Base-by-base conservation (phyloP, 768 basidiomycete genomes). In the Auricularia cornea region DNA sequence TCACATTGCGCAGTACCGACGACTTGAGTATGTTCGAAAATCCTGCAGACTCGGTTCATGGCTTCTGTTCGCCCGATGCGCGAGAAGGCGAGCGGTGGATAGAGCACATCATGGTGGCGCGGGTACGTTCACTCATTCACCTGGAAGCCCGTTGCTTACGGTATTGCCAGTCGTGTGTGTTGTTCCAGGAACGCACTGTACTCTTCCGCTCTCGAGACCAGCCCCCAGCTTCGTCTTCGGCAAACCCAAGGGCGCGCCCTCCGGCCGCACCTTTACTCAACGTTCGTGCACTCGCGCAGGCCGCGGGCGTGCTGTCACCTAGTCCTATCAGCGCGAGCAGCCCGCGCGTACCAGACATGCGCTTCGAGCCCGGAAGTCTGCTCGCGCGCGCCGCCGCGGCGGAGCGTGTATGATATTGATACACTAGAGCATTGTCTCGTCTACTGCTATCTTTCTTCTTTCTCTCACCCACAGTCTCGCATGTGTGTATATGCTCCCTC, bases 1-100 rank as follows among this genome's bases (percentile, higher is more conserved):
- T 98, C 70, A 86, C 91, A 38, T 76, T 95, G 69, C 95, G 95
- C 74, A 92, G 92, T 3, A 89, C 90, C 12, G 93, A 95, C 70
- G 91, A 88, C 69, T 77, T 90, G 29, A 84, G 89, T 1, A 81
- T 89, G 69, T 98, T 98, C 69, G 94, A 97, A 76, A 86, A 92
- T 72, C 84, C 84, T 3, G 81, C 86, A 32, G 94, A 98, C 69
- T 98, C 95, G 75, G 72, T 93, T 62, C 94, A 97, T 70, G 78
- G 88, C 59, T 94, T 98, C 71, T 57, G 54, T 29, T 87, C 87
- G 31, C 90, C 90, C 66, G 82, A 85, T 51, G 83, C 86, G 68
- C 82, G 78, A 41, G 90, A 92, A 59, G 90, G 90, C 41, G 80
- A 82, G 66, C 76, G 77, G 38, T 95, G 93, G 93, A 78, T 93